Percentiles rank a stretch among this genome's conserved stretches.
These are phyloP conservation scores for Fraxinus anomala DNA, from an alignment of 257 asterid genomes.

Conservation along the genomic window DNA sequence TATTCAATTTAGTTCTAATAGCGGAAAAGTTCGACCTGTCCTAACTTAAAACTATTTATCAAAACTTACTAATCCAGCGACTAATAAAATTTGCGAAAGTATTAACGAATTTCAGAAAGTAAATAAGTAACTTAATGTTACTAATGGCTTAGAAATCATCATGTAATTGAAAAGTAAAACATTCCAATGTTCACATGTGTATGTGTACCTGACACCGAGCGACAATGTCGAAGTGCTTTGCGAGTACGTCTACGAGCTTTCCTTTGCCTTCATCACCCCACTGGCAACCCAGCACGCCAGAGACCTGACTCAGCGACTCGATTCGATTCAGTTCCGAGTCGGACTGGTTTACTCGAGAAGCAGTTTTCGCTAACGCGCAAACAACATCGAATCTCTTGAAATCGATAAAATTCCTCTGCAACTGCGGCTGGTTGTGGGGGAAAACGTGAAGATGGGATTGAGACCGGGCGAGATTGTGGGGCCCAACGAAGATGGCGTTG, in stretches of 20 bases:
- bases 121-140: not conserved
- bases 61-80: not conserved
- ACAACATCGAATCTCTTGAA: conserved; percentile 13
- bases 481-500: conserved; percentile 36
- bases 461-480: conserved; percentile 26
- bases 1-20: not conserved
- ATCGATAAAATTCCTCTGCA: not conserved
- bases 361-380: conserved; percentile 31
- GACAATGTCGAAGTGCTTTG: conserved; percentile 85
- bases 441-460: conserved; percentile 30
- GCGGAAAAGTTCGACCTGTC: not conserved
- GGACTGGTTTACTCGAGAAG: not conserved
- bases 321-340: conserved; percentile 50
- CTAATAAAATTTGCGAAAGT: not conserved
- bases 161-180: conserved; percentile 1
- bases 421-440: conserved; percentile 27
- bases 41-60: not conserved
- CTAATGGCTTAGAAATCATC: not conserved
- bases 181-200: not conserved
- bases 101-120: not conserved
- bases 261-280: conserved; percentile 99
- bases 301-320: conserved; percentile 81
- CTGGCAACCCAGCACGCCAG: conserved; percentile 93
- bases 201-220: conserved; percentile 90
- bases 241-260: conserved; percentile 86